phyloP scores from a whole-genome alignment of 225 moss, liverwort and hornwort species.

The Marchantia paleacea region DNA sequence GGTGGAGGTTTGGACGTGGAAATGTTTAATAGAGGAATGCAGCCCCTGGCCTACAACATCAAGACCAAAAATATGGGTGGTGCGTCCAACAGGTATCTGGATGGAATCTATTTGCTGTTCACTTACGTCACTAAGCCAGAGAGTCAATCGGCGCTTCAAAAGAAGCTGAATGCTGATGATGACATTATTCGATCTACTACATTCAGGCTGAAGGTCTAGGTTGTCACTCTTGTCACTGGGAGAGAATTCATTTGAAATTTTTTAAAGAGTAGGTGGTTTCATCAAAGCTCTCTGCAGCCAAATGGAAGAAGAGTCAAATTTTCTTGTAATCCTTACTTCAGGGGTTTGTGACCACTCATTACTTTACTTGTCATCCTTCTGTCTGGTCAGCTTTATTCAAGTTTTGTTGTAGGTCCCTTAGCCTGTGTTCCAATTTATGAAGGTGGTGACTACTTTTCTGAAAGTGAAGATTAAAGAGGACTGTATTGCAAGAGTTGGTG shows the following conservation, averaged over 20 bases:
- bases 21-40: slow-evolving; percentile 99
- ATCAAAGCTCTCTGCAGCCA: not conserved
- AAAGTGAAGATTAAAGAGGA: not conserved
- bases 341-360: slow-evolving; percentile 8
- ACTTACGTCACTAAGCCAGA: slow-evolving; percentile 96
- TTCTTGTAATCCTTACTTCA: slow-evolving; percentile 2
- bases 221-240: not conserved
- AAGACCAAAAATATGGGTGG: slow-evolving; percentile 95
- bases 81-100: slow-evolving; percentile 83
- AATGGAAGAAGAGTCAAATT: slow-evolving; percentile 1
- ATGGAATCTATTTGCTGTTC: slow-evolving; percentile 90
- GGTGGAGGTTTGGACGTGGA: slow-evolving; percentile 97
- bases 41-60: slow-evolving; percentile 94
- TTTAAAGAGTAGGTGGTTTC: slow-evolving; percentile 13
- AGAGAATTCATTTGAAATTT: not conserved
- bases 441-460: not conserved
- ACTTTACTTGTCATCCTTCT: not conserved
- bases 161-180: slow-evolving; percentile 86
- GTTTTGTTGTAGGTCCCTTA: not conserved
- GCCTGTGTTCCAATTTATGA: not conserved
- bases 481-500: not conserved
- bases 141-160: slow-evolving; percentile 71
- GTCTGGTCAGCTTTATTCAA: not conserved
- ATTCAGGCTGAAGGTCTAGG: slow-evolving; percentile 83
- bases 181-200: slow-evolving; percentile 92